Evolutionary conservation across 2,329 filamentous ascomycete species (phyloP).

Genomic region (Diaporthe nobilis): DNA sequence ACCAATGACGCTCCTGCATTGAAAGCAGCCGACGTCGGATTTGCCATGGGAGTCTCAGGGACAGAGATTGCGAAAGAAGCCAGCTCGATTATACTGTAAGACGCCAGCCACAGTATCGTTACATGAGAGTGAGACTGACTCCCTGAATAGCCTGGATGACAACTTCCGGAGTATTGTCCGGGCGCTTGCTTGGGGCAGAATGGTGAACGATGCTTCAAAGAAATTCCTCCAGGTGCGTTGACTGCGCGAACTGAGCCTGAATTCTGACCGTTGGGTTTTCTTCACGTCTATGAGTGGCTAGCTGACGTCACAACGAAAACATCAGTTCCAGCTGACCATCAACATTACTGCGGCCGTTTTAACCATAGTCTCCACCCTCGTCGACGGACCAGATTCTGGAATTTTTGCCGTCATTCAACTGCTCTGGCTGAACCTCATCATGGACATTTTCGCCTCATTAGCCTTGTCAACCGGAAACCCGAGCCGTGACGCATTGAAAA

Average conservation of each 20-base stretch:
- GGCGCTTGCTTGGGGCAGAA: conserved; percentile 73
- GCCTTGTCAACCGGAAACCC: conserved; percentile 66
- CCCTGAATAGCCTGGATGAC: conserved; percentile 51
- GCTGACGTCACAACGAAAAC: background rate
- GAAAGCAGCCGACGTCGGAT: conserved; percentile 73
- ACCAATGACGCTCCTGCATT: conserved; percentile 72
- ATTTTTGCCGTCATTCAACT: conserved; percentile 73
- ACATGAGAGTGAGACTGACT: background rate
- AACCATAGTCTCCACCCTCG: conserved; percentile 71
- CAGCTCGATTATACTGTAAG: conserved; percentile 66
- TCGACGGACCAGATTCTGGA: conserved; percentile 63
- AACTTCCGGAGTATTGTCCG: conserved; percentile 73
- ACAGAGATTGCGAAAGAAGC: conserved; percentile 76
- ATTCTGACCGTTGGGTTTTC: background rate
- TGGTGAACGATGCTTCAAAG: conserved; percentile 74
- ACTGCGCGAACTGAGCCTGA: background rate
- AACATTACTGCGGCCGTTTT: conserved; percentile 73
- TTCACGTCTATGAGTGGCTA: background rate
- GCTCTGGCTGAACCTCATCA: conserved; percentile 75
- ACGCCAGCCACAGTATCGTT: background rate
- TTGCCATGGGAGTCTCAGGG: conserved; percentile 73
- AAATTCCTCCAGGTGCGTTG: conserved; percentile 69
- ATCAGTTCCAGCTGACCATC: conserved; percentile 72
- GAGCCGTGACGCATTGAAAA: conserved; percentile 58
- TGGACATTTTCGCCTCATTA: conserved; percentile 73